Percentiles rank a stretch among this genome's conserved stretches.
These are phyloP conservation scores for Cercophora newfieldiana DNA, from an alignment of 495 filamentous ascomycete species.

Conservation along the genomic window DNA sequence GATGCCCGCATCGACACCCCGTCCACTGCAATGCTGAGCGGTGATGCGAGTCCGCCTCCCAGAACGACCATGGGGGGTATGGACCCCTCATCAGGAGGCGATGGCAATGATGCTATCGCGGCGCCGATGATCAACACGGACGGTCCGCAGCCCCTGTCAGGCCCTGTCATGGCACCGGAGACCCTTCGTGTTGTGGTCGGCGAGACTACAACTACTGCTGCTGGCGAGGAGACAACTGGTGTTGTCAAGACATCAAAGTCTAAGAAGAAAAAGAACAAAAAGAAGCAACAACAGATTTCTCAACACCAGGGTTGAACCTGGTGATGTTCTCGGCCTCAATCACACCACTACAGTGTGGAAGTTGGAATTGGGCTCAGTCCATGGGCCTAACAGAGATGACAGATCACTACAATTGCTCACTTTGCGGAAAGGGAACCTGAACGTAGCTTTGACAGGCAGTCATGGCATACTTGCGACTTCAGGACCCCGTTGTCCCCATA, in stretches of 20 bases:
- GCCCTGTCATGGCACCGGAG: not conserved
- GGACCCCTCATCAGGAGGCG: not conserved
- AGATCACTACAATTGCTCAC: too few species aligned
- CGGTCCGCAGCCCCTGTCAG: too few species aligned
- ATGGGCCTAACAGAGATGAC: too few species aligned
- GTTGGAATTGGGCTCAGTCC: too few species aligned
- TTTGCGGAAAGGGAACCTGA: too few species aligned
- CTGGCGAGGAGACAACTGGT: not conserved
- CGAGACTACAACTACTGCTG: not conserved
- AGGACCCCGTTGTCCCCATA: not conserved
- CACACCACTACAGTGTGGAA: too few species aligned
- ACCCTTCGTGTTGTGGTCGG: not conserved
- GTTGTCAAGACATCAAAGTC: not conserved
- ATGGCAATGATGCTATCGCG: too few species aligned
- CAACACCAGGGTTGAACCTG: too few species aligned
- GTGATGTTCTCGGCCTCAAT: too few species aligned
- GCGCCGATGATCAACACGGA: too few species aligned
- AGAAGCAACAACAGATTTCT: not conserved
- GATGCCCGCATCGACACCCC: not conserved
- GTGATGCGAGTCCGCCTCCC: not conserved
- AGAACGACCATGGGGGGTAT: not conserved
- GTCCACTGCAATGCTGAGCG: not conserved
- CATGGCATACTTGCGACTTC: not conserved
- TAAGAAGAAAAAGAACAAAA: not conserved
- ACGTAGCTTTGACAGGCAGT: not conserved